Conservation (phyloP, 805 yeast species). For the Clavispora santaluciae region DNA sequence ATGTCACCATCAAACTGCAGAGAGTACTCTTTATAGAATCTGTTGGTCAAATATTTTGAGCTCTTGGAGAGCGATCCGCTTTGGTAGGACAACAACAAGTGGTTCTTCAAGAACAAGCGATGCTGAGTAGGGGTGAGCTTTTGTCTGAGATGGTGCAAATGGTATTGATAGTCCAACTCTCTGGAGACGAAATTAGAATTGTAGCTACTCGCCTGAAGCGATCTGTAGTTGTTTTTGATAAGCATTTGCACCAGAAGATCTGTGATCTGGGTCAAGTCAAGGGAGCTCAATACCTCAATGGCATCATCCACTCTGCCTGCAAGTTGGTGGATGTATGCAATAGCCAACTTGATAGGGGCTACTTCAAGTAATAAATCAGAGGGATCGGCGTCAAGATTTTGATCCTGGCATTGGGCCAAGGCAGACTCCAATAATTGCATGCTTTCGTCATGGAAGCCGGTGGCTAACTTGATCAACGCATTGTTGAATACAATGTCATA, state of each 20-base stretch:
- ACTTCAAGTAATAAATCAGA: conserved; percentile 48
- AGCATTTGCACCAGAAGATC: conserved; percentile 41
- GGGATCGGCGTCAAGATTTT: conserved; percentile 27
- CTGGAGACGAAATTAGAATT: conserved; percentile 25
- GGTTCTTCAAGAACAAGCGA: conserved; percentile 39
- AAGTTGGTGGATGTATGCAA: conserved; percentile 47
- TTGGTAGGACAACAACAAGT: conserved; percentile 36
- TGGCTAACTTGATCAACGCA: conserved; percentile 46
- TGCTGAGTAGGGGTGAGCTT: conserved; percentile 34
- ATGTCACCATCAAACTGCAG: conserved; percentile 27
- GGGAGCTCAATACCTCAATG: conserved; percentile 5
- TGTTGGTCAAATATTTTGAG: conserved; percentile 20
- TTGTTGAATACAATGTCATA: conserved; percentile 61
- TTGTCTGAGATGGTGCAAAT: conserved; percentile 20
- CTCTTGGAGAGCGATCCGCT: conserved; percentile 32
- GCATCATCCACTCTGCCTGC: conserved; percentile 8
- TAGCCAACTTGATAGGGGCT: conserved; percentile 58
- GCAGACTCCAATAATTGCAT: conserved; percentile 45
- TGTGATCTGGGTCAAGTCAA: conserved; percentile 23
- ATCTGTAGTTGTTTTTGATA: conserved; percentile 40
- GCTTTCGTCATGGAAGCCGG: conserved; percentile 36
- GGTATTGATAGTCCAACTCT: conserved; percentile 25
- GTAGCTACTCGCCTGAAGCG: conserved; percentile 16
- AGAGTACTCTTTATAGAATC: conserved; percentile 17
- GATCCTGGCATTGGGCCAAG: conserved; percentile 33